A percentile compares a stretch with the other conserved stretches of the same genome.
These are phyloP conservation scores for Fusarium concolor DNA, from an alignment of 2,329 filamentous ascomycete genomes.

Conservation along the genomic window DNA sequence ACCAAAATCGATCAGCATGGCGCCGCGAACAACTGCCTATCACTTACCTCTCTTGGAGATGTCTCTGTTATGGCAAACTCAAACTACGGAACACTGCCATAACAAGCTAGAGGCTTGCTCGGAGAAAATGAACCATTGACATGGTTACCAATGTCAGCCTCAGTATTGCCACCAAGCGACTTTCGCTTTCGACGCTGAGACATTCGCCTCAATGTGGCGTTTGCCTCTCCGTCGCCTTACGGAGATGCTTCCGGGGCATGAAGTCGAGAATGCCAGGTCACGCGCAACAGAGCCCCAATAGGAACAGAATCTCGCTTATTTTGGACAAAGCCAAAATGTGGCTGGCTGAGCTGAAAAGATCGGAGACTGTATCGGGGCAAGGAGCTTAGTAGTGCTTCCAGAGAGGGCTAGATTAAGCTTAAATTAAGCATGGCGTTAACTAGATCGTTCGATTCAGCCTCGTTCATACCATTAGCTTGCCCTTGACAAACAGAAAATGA, in stretches of 20 bases:
- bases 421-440: constrained; percentile 8
- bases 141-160: no score
- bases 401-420: neutral
- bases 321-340: neutral
- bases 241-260: neutral
- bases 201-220: neutral
- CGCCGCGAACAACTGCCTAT: no score
- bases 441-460: neutral
- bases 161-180: no score
- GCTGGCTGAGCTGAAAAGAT: neutral
- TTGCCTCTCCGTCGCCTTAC: neutral
- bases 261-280: neutral
- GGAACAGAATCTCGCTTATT: neutral
- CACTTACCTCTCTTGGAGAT: no score
- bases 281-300: neutral
- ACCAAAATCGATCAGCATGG: no score
- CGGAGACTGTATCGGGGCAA: neutral
- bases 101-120: no score
- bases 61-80: no score
- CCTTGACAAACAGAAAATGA: neutral
- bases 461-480: neutral
- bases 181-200: no score
- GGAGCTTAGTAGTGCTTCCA: neutral
- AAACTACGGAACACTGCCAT: no score
- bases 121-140: no score